Base-by-base conservation (phyloP, 306 rosid species). In the Trifolium pratense region DNA sequence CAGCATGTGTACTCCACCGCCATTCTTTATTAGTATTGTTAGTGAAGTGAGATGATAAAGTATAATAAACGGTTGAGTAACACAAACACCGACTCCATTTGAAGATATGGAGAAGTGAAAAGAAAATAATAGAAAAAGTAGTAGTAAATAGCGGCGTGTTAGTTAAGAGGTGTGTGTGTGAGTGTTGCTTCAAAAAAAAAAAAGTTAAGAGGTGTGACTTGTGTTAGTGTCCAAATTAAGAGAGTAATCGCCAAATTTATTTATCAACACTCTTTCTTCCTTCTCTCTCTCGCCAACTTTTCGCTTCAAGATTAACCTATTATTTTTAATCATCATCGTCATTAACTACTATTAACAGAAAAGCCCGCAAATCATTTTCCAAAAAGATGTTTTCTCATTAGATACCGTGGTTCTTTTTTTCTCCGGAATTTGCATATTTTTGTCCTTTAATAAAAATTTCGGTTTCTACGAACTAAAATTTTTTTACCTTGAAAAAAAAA, bases 1-100 rank as follows among this genome's bases (percentile, higher is more conserved):
- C 84, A 83, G 82, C 87, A 80, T 10, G 74, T 17, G 29, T 83
- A 80, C 36, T 83, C 77, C 53, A 83, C 82, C 34, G 82, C 79
- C 87, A 83, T 83, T 15, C 7, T 39, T 26, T 21, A 23, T 36
- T 36, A 6, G 20, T 46, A n/a, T 13, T 73, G 17, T 5, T 16
- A 49, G 68, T 68, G 14, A 80, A 21, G 32, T 29, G 32, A 29
- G 6, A 29, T 29, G 69, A 75, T 74, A 71, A 81, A 34, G 52
- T 48, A 70, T 46, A 72, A 42, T 74, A 74, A 68, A 75, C 78
- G 68, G 70, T 68, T 70, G 6, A 63, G 81, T 17, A 26, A 26
- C 31, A 75, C 51, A 6, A 42, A 25, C 9, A 42, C 49, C 70
- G 43, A 23, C 58, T 70, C 68, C 84, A 75, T 80, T 56, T 14